Percentiles rank a stretch among this genome's conserved stretches.
Conservation (phyloP, 75 land plant genomes). For the Pinus taeda region DNA sequence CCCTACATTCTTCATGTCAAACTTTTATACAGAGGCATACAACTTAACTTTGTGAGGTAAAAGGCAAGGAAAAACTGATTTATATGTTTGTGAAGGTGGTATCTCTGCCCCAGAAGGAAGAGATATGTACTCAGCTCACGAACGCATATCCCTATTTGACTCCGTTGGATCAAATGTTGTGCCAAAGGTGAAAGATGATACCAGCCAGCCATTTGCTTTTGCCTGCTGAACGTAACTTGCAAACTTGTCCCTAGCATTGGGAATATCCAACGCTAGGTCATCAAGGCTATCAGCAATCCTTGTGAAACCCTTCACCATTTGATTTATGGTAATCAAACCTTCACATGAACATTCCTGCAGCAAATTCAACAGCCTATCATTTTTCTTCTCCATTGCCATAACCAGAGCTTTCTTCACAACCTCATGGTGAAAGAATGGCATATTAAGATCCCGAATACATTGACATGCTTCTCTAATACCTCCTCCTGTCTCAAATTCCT, state of each 20-base stretch:
- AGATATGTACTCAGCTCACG: too few species aligned
- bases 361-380: conserved; percentile 60
- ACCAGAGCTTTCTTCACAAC: conserved; percentile 90
- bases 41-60: too few species aligned
- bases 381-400: conserved; percentile 98
- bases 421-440: conserved; percentile 97
- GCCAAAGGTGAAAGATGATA: conserved; percentile 28
- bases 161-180: too few species aligned
- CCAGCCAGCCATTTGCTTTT: conserved; percentile 67
- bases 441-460: conserved; percentile 86
- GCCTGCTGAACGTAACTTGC: conserved; percentile 60
- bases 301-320: conserved; percentile 86
- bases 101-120: too few species aligned
- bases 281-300: conserved; percentile 71
- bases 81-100: too few species aligned
- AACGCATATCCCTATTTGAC: too few species aligned
- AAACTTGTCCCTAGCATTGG: conserved; percentile 76
- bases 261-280: conserved; percentile 86
- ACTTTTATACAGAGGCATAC: too few species aligned
- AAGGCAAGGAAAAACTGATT: too few species aligned
- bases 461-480: conserved; percentile 81
- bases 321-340: conserved; percentile 86
- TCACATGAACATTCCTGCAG: conserved; percentile 78
- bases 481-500: conserved; percentile 88
- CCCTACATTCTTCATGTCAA: too few species aligned